Conservation (phyloP, 2,329 filamentous ascomycete species). For the Scytalidium sp. region DNA sequence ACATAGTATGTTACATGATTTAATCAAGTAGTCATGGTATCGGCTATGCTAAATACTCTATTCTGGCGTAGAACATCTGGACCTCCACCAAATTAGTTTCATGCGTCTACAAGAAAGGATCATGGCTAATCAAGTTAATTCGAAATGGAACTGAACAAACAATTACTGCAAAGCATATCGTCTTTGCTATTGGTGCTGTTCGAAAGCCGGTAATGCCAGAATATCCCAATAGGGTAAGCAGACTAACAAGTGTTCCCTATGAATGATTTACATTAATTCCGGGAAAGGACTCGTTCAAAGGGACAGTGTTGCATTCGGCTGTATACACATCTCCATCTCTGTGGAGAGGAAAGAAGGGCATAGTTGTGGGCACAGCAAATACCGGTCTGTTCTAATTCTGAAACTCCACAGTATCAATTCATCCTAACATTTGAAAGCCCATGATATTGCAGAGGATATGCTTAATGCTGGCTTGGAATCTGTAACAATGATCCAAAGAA, state of each 20-base stretch:
- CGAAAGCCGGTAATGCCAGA: background rate
- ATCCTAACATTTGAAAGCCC: background rate
- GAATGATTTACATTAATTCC: conserved; percentile 59
- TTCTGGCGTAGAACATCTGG: conserved; percentile 13
- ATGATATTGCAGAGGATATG: conserved; percentile 1
- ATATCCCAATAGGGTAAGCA: background rate
- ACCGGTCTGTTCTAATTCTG: background rate
- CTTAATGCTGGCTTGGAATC: background rate
- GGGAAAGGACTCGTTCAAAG: background rate
- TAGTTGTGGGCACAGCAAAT: background rate
- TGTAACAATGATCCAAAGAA: background rate
- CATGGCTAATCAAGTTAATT: conserved; percentile 6
- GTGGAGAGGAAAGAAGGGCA: background rate
- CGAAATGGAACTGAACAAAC: background rate
- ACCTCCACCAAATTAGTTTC: background rate
- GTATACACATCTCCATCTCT: background rate
- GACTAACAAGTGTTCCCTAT: conserved; percentile 22
- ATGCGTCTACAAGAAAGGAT: conserved; percentile 3
- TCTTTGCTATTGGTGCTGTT: background rate
- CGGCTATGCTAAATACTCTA: background rate
- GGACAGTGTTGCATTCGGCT: background rate
- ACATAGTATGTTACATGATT: too few species aligned
- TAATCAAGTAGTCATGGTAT: background rate
- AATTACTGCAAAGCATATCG: conserved; percentile 1
- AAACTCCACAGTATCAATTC: background rate